Evolutionary conservation across 495 filamentous ascomycete species (phyloP).

Genomic region (Aspergillus hancockii): DNA sequence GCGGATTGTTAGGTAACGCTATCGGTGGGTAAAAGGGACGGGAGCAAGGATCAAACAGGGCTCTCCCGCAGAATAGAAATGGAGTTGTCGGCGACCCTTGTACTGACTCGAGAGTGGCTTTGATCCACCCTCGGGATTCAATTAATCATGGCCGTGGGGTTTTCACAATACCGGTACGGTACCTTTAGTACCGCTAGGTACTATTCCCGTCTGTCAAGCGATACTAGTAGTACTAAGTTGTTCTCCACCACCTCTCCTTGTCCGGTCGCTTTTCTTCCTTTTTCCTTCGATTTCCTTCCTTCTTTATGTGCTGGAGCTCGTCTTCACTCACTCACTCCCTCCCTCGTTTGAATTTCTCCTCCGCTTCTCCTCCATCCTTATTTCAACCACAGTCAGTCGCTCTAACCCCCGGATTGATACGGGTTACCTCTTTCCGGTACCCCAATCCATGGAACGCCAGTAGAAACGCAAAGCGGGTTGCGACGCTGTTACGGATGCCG

Average conservation of each 20-base stretch:
- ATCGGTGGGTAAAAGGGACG: background rate
- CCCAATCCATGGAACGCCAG: constrained; percentile 18
- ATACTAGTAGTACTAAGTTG: too few relatives aligned
- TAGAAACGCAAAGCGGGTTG: constrained; percentile 4
- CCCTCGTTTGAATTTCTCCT: background rate
- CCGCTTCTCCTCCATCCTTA: constrained; percentile 18
- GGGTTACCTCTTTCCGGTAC: too few relatives aligned
- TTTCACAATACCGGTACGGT: background rate
- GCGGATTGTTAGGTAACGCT: background rate
- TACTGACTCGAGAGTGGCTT: too few relatives aligned
- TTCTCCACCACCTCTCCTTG: background rate
- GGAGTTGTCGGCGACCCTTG: too few relatives aligned
- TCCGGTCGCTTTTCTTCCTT: background rate
- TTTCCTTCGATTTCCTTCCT: background rate
- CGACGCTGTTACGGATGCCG: constrained; percentile 4
- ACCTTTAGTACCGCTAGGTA: background rate
- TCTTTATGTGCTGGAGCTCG: constrained; percentile 19
- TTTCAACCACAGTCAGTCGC: constrained; percentile 1
- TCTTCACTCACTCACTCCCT: constrained; percentile 16
- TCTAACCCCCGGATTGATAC: background rate
- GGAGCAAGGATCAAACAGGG: background rate
- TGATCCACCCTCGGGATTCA: background rate
- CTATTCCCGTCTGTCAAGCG: too few relatives aligned
- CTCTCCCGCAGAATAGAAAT: background rate
- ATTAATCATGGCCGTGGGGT: background rate